These are phyloP conservation scores for Triticum monococcum DNA, from an alignment of 176 grass and related monocot genomes.

Conservation along the genomic window DNA sequence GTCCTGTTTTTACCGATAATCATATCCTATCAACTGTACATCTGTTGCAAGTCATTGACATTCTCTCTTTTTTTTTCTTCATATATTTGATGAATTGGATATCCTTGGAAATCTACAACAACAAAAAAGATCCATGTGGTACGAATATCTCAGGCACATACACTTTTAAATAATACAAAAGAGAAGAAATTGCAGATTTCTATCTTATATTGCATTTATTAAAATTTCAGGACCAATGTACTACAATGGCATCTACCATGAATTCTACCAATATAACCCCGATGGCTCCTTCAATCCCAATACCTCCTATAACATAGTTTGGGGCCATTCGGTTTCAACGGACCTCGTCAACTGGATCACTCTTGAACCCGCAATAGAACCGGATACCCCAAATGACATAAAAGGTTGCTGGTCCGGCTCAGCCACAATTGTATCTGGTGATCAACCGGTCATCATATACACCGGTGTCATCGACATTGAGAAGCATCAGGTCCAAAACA, in stretches of 20 bases:
- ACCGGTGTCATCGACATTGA: slow-evolving; percentile 50
- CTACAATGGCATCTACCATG: slow-evolving; percentile 87
- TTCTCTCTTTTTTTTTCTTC: neutral
- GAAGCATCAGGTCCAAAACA: slow-evolving; percentile 64
- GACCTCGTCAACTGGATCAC: slow-evolving; percentile 74
- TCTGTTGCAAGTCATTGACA: neutral
- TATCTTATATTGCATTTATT: neutral
- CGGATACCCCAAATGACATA: slow-evolving; percentile 39
- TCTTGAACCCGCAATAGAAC: slow-evolving; percentile 55
- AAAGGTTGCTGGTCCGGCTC: slow-evolving; percentile 85
- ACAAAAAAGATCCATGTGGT: slow-evolving; percentile 86
- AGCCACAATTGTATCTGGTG: slow-evolving; percentile 51
- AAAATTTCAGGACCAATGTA: slow-evolving; percentile 78
- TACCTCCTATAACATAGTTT: slow-evolving; percentile 37
- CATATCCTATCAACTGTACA: neutral
- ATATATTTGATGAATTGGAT: slow-evolving; percentile 1
- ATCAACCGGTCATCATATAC: slow-evolving; percentile 59
- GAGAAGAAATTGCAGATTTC: neutral
- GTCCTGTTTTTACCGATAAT: neutral
- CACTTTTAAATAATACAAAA: neutral
- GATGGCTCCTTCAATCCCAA: slow-evolving; percentile 13
- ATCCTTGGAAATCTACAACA: neutral
- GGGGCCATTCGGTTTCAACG: slow-evolving; percentile 73
- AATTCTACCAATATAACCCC: slow-evolving; percentile 80
- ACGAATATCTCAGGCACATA: slow-evolving; percentile 13